phyloP scores from a whole-genome alignment of 495 filamentous ascomycete genomes.

The Lepidopterella palustris region DNA sequence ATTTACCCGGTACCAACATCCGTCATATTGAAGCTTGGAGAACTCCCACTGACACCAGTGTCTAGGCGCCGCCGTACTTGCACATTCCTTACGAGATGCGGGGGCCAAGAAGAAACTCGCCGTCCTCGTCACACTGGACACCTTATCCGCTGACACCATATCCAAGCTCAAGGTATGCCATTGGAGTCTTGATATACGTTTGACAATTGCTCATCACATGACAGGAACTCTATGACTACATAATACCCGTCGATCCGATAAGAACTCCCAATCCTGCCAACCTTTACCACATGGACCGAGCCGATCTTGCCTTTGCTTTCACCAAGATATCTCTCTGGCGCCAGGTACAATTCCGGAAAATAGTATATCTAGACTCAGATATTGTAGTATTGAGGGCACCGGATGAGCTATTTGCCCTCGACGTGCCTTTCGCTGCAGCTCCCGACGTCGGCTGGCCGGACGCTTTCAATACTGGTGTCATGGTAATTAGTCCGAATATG shows the following conservation, averaged over 20 bases:
- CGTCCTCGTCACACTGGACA: slow-evolving; percentile 72
- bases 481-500: slow-evolving; percentile 82
- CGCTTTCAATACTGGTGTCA: slow-evolving; percentile 93
- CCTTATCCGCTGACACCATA: slow-evolving; percentile 62
- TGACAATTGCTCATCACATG: not conserved
- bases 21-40: not conserved
- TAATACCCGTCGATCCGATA: slow-evolving; percentile 77
- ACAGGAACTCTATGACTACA: slow-evolving; percentile 78
- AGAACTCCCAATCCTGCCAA: slow-evolving; percentile 71
- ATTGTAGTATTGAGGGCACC: slow-evolving; percentile 78
- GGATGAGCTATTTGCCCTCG: slow-evolving; percentile 81
- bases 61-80: slow-evolving; percentile 82
- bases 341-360: slow-evolving; percentile 78
- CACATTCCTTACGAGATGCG: slow-evolving; percentile 89
- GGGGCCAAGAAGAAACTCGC: slow-evolving; percentile 81
- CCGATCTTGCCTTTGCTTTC: slow-evolving; percentile 83
- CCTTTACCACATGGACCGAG: slow-evolving; percentile 83
- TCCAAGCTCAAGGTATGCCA: slow-evolving; percentile 64
- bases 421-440: slow-evolving; percentile 75
- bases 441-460: slow-evolving; percentile 98
- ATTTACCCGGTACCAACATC: slow-evolving; percentile 66
- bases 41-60: slow-evolving; percentile 16
- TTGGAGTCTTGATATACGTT: not conserved
- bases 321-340: slow-evolving; percentile 97
- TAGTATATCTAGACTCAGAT: slow-evolving; percentile 91